Evolutionary conservation across 306 rosid species (phyloP).

Genomic region (Bauhinia variegata): DNA sequence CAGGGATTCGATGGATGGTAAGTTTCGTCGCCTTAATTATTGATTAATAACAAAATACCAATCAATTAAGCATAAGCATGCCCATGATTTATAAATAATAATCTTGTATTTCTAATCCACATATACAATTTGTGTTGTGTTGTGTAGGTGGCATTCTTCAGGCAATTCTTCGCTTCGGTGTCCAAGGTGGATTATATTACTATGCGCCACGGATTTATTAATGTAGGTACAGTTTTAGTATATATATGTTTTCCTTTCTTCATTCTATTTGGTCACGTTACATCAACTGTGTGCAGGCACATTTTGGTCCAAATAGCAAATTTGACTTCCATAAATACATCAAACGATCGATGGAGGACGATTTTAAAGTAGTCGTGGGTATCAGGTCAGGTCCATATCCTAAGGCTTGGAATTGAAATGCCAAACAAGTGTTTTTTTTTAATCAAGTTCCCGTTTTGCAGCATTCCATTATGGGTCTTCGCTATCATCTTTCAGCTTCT

Average conservation of each 20-base stretch:
- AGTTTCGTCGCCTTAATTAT: constrained; percentile 40
- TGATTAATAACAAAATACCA: too few relatives aligned
- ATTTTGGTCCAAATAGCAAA: constrained; percentile 60
- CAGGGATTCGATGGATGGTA: constrained; percentile 70
- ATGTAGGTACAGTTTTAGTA: constrained; percentile 36
- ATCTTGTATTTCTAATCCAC: too few relatives aligned
- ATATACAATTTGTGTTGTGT: too few relatives aligned
- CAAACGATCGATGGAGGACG: constrained; percentile 78
- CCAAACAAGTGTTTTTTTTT: too few relatives aligned
- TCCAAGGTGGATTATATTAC: constrained; percentile 75
- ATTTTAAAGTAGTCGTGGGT: constrained; percentile 72
- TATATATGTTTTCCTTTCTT: too few relatives aligned
- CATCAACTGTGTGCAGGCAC: constrained; percentile 58
- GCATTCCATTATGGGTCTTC: constrained; percentile 63
- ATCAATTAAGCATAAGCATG: too few relatives aligned
- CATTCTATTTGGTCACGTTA: too few relatives aligned
- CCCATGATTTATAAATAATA: too few relatives aligned
- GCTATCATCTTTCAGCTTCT: constrained; percentile 61
- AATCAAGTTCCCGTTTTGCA: constrained; percentile 35
- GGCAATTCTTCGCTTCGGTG: constrained; percentile 66
- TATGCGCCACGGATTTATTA: constrained; percentile 72
- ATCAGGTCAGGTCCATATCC: constrained; percentile 41
- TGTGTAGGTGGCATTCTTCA: constrained; percentile 61
- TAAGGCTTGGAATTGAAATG: not conserved
- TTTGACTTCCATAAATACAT: constrained; percentile 74